These are phyloP conservation scores for Amyloporia xantha DNA, from an alignment of 768 basidiomycete genomes.

Conservation along the genomic window DNA sequence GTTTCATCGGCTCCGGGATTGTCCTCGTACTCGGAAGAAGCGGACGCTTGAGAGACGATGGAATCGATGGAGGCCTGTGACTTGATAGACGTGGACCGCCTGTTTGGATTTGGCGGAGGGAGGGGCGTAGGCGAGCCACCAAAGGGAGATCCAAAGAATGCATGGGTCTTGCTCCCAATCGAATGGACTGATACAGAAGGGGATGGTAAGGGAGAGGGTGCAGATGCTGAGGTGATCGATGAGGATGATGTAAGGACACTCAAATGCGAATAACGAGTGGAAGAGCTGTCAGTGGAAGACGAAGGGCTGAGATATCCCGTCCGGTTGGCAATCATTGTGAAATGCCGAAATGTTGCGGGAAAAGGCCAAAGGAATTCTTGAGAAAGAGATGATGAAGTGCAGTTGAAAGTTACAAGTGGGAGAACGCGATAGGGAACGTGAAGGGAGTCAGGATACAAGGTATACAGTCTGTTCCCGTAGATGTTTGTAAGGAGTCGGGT, in stretches of 20 bases:
- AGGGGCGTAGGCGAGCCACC: conserved; percentile 40
- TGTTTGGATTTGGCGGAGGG: conserved; percentile 27
- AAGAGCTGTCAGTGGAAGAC: conserved; percentile 15
- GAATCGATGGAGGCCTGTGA: conserved; percentile 6
- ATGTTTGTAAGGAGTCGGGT: background rate
- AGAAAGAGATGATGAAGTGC: background rate
- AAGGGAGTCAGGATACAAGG: background rate
- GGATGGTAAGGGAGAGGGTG: conserved; percentile 21
- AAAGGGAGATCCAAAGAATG: conserved; percentile 34
- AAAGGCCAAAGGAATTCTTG: no score
- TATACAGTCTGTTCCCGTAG: background rate
- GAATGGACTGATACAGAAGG: conserved; percentile 12
- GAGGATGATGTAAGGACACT: conserved; percentile 20
- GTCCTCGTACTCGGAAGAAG: conserved; percentile 11
- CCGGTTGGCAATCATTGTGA: conserved; percentile 20
- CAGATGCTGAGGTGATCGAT: conserved; percentile 15
- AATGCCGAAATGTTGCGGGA: background rate
- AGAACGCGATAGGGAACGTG: background rate
- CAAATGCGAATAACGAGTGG: conserved; percentile 20
- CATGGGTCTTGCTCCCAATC: conserved; percentile 23
- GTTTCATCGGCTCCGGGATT: conserved; percentile 15
- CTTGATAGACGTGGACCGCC: conserved; percentile 9
- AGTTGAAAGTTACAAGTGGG: background rate
- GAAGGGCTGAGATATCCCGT: conserved; percentile 17
- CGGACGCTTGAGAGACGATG: background rate